Evolutionary conservation across 139 green algal species (phyloP).

Genomic region (Chlorella sorokiniana): DNA sequence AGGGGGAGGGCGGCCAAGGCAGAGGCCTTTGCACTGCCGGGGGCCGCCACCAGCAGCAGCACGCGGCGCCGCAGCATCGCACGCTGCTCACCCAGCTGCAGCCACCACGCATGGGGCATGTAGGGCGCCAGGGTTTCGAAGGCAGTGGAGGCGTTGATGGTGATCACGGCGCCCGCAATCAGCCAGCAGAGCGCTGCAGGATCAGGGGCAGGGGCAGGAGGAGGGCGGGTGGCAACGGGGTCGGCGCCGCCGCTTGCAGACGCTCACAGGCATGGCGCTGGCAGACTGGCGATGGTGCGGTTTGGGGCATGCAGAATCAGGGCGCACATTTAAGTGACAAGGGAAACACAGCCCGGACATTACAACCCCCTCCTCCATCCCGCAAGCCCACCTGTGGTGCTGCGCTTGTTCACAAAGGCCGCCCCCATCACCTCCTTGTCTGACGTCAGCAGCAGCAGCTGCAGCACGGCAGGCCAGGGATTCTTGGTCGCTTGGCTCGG

Average conservation of each 20-base stretch:
- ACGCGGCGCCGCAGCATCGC: neutral
- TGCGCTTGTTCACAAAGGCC: conserved; percentile 31
- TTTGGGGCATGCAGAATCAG: too few relatives aligned
- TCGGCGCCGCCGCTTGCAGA: neutral
- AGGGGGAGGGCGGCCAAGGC: neutral
- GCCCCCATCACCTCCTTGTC: conserved; percentile 26
- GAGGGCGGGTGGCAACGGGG: neutral
- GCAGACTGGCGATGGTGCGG: too few relatives aligned
- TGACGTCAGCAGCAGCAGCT: conserved; percentile 39
- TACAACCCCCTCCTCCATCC: neutral
- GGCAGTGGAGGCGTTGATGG: conserved; percentile 29
- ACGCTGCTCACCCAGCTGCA: neutral
- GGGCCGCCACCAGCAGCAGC: neutral
- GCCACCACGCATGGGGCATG: neutral
- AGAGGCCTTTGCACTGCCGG: neutral
- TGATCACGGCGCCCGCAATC: conserved; percentile 30
- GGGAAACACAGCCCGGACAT: neutral
- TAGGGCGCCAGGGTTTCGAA: conserved; percentile 10
- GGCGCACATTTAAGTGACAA: neutral
- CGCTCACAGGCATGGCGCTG: neutral
- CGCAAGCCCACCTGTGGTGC: neutral
- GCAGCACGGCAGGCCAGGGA: neutral
- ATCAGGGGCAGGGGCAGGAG: neutral
- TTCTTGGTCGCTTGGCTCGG: neutral
- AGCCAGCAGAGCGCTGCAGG: conserved; percentile 17